phyloP scores from a whole-genome alignment of 192 early-diverging fungal species.

The Chytriomyces sp. region DNA sequence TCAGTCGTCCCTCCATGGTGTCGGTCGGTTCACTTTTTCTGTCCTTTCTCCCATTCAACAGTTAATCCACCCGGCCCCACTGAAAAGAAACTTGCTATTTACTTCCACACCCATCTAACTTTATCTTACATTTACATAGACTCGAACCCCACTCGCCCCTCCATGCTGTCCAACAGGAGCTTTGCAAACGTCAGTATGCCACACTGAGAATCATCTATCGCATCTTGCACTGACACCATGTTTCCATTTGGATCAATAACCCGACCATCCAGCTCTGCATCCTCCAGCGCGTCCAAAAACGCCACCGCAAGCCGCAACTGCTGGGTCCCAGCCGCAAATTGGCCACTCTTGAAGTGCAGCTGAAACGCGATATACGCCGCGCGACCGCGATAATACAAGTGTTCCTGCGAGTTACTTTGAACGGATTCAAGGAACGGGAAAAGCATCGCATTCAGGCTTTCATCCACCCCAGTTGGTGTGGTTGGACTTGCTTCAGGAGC shows the following conservation, averaged over 20 bases:
- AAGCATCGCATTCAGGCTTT: too few species aligned
- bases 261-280: background rate
- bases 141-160: background rate
- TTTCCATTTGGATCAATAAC: background rate
- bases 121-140: background rate
- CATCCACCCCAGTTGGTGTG: background rate
- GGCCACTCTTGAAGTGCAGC: background rate
- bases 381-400: slow-evolving; percentile 4
- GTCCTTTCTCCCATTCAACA: too few species aligned
- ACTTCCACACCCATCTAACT: background rate
- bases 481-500: background rate
- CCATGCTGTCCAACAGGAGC: background rate
- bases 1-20: too few species aligned
- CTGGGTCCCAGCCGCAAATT: background rate
- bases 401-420: background rate
- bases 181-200: background rate
- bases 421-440: background rate
- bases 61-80: too few species aligned
- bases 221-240: background rate
- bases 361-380: background rate
- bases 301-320: background rate
- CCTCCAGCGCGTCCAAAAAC: background rate
- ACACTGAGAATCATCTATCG: background rate
- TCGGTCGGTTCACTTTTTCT: too few species aligned
- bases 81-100: background rate